Conservation (phyloP, 73 alveolate genomes). For the Paramecium biaurelia region DNA sequence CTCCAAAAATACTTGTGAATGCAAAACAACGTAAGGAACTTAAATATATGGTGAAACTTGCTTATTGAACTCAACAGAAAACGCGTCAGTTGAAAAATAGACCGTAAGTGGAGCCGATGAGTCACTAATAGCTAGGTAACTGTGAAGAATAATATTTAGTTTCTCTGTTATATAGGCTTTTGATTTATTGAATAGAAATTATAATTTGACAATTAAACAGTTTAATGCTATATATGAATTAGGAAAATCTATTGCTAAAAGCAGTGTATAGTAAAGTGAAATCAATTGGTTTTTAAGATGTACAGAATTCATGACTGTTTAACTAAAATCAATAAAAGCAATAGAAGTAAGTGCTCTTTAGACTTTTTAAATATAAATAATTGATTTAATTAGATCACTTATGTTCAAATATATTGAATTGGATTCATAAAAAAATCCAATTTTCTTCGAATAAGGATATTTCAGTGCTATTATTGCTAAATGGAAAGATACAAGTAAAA, state of each 20-base stretch:
- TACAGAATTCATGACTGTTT: neutral
- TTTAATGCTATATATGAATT: neutral
- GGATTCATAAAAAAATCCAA: neutral
- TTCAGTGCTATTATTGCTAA: neutral
- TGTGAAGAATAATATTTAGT: neutral
- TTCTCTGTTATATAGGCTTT: neutral
- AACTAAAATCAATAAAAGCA: neutral
- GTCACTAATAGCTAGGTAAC: neutral
- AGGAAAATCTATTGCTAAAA: neutral
- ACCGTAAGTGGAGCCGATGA: neutral
- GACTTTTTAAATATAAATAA: neutral
- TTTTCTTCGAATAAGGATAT: neutral
- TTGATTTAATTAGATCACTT: neutral
- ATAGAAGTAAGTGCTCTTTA: neutral
- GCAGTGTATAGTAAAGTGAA: neutral
- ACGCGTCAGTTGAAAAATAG: neutral
- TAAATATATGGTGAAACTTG: neutral
- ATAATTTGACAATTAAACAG: neutral
- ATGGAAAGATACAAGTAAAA: conserved; percentile 2
- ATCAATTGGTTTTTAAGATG: neutral
- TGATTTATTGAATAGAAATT: neutral
- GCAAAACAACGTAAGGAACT: neutral
- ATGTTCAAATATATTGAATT: conserved; percentile 3
- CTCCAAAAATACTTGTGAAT: neutral
- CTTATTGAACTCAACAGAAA: neutral